Evolutionary conservation across 2,329 filamentous ascomycete species (phyloP).

Genomic region (Amphichorda felina): DNA sequence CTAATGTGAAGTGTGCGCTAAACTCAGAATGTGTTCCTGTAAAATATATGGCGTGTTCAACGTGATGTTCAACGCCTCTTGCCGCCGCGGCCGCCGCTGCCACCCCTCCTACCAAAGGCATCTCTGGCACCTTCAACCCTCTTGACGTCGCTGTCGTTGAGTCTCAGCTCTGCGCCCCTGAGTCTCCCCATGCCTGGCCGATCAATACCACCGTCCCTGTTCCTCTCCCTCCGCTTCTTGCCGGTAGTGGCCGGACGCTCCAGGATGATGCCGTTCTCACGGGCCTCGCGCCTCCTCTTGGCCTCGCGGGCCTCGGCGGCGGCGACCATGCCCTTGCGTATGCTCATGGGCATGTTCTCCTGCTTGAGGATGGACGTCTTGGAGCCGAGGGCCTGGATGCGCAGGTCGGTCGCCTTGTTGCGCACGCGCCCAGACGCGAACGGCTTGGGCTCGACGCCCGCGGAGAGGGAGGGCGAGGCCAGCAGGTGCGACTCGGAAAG

Average conservation of each 20-base stretch:
- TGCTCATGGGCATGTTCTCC: constrained; percentile 78
- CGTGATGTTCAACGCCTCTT: constrained; percentile 1
- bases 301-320: constrained; percentile 56
- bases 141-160: constrained; percentile 67
- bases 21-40: no score
- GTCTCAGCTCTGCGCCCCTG: constrained; percentile 62
- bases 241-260: constrained; percentile 43
- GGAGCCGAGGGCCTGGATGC: constrained; percentile 71
- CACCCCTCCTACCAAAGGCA: constrained; percentile 25
- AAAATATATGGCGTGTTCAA: no score
- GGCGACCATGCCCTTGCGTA: constrained; percentile 71
- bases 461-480: constrained; percentile 19
- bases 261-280: constrained; percentile 81
- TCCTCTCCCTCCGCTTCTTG: constrained; percentile 24
- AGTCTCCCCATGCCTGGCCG: constrained; percentile 72
- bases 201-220: constrained; percentile 50
- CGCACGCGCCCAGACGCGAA: constrained; percentile 57
- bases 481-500: constrained; percentile 88
- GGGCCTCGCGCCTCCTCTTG: constrained; percentile 64
- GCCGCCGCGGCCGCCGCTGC: constrained; percentile 6
- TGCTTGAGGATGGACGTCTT: constrained; percentile 64
- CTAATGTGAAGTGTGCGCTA: no score
- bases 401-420: constrained; percentile 72
- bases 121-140: constrained; percentile 49
- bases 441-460: constrained; percentile 19